Base-by-base conservation (phyloP, 2,329 filamentous ascomycete species). In the Elsinoe fawcettii region DNA sequence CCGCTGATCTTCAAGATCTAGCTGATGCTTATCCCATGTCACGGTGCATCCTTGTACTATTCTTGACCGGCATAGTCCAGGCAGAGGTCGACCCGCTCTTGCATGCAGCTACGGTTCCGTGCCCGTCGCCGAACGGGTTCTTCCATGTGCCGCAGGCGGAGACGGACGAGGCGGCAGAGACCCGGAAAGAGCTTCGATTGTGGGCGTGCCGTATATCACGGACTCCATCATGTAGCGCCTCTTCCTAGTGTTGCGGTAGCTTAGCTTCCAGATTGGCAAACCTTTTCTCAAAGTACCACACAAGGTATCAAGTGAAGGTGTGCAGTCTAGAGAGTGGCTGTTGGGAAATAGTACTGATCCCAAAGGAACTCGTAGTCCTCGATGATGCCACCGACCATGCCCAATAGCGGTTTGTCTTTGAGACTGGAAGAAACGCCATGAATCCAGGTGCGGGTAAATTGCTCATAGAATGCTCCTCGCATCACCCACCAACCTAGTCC, bases 331-430 rank as follows among this genome's bases (percentile, higher is more conserved):
- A 80, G 63, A 4, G 81, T 85, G 23, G 81, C 78, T 1, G 82
- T 86, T 16, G 82, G 79, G 72, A 97, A 99, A 73, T 97, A 95
- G 72, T 96, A 97, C 66, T 95, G 91, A 73, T 96, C 90, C 93
- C 93, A 99, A 30, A 99, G 77, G 70, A 95, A 97, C 72, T 96
- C 89, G 69, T 99, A 99, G 70, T 99, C 93, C 69, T 96, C 90
- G 61, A 97, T 73, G 46, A 99, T 86, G 58, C 88, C 89, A 7
- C 85, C 87, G 22, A 96, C 78, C 68, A 99, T 82, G 63, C 87
- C 84, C 47, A 95, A 81, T 71, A 96, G 78, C 55, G 87, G 84
- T 67, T 85, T 86, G 63, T 83, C 77, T 67, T 78, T 85, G 63
- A 96, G 80, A 66, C 84, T 86, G 27, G 77, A 77, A 6, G 92